Base-by-base conservation (phyloP, 1,139 yeast genomes). In the Saccharomyces pastorianus region DNA sequence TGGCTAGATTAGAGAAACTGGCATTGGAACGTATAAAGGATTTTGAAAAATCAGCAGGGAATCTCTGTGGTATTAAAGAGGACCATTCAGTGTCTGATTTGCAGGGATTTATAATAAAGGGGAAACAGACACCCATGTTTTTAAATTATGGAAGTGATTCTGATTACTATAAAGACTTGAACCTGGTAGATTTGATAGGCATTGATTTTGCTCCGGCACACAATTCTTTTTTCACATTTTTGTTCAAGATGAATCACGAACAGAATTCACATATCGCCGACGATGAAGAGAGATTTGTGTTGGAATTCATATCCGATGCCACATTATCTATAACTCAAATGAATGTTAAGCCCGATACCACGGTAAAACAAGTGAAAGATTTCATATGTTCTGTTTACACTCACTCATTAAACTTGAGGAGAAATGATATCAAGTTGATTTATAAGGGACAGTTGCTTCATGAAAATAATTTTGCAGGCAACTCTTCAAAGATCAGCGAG, bases 301-400 rank as follows among this genome's bases (percentile, higher is more conserved):
- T 67, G 7, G 62, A 62, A 27, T 63, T 68, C 49, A 53, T 66
- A 6, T 66, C 70, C 3, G 64, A 64, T 32, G 60, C 64, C 3
- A 61, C 57, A 28, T 53, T 67, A 20, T 56, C 63, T 6, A 58
- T 59, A 46, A 53, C 61, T 41, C 54, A 55, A 29, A 64, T 67
- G 67, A 49, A 52, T 5, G 59, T 65, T 6, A 58, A 61, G 6
- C 38, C 56, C 4, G 56, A 58, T 1, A 66, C 70, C 0, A 65
- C 65, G 1, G 65, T 68, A 1, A 53, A 56, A 23, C 64, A 65
- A 11, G 65, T 68, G 14, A 64, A 63, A 49, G 61, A 63, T 14
- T 68, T 64, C 47, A 59, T 67, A 14, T 59, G 66, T 49, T 58
- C 64, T 9, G 64, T 62, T 31, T 65, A 65, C 52, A 57, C 60